A percentile compares a stretch with the other conserved stretches of the same genome.
Evolutionary conservation across 441 rosid genomes (phyloP).

Genomic region (Manihot esculenta): DNA sequence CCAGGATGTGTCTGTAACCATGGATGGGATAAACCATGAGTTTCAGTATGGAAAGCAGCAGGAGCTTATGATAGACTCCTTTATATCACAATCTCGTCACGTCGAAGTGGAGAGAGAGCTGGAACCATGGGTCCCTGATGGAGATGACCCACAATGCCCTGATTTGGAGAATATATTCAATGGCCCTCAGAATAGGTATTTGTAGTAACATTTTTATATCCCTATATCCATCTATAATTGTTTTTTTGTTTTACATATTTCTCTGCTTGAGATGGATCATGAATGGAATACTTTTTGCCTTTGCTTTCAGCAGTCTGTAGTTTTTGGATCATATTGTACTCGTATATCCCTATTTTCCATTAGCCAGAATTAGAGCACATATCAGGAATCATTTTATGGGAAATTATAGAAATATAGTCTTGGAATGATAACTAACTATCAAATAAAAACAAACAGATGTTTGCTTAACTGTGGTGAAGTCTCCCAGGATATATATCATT

Average conservation of each 20-base stretch:
- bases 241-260: background rate
- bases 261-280: slow-evolving; percentile 3
- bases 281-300: slow-evolving; percentile 4
- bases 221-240: slow-evolving; percentile 20
- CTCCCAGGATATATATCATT: background rate
- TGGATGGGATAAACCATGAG: slow-evolving; percentile 54
- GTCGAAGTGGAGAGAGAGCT: slow-evolving; percentile 69
- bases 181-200: slow-evolving; percentile 61
- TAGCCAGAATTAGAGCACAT: background rate
- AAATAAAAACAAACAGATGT: background rate
- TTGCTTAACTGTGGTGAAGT: background rate
- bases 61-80: slow-evolving; percentile 81
- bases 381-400: background rate
- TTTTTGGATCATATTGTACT: background rate
- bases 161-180: slow-evolving; percentile 79
- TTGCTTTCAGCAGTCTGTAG: background rate
- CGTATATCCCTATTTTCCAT: background rate
- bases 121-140: slow-evolving; percentile 84
- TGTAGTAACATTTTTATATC: slow-evolving; percentile 21
- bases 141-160: slow-evolving; percentile 55
- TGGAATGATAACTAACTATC: slow-evolving; percentile 1
- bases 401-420: background rate
- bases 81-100: slow-evolving; percentile 62
- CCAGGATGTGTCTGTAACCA: slow-evolving; percentile 77
- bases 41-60: slow-evolving; percentile 49